These are phyloP conservation scores for Candida dendrica DNA, from an alignment of 805 yeast species.

Conservation along the genomic window DNA sequence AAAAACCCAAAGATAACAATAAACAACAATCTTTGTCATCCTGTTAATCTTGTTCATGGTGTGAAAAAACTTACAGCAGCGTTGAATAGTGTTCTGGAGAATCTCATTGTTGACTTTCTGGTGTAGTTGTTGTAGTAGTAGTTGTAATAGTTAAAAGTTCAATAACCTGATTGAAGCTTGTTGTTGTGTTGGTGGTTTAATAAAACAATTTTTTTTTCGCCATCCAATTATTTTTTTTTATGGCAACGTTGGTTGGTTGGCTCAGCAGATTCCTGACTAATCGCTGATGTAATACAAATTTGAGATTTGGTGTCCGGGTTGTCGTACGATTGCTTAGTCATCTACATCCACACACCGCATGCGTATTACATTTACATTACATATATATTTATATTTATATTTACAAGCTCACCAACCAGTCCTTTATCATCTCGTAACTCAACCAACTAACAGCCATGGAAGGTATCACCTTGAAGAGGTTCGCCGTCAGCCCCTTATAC, in stretches of 20 bases:
- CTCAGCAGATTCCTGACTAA: neutral
- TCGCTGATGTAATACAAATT: neutral
- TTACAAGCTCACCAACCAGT: slow-evolving; percentile 18
- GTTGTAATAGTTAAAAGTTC: too few relatives aligned
- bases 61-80: slow-evolving; percentile 35
- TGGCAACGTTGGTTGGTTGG: slow-evolving; percentile 2
- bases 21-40: neutral
- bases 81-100: slow-evolving; percentile 37
- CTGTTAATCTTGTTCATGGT: too few relatives aligned
- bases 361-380: too few relatives aligned
- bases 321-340: neutral
- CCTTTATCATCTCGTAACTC: slow-evolving; percentile 68
- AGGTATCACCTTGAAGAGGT: slow-evolving; percentile 84
- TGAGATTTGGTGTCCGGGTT: neutral
- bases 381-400: neutral
- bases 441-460: slow-evolving; percentile 96
- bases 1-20: neutral
- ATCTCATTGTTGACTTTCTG: slow-evolving; percentile 33
- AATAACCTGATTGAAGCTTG: neutral
- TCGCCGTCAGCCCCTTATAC: slow-evolving; percentile 71
- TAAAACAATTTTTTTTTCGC: neutral
- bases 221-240: neutral
- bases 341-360: too few relatives aligned
- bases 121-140: too few relatives aligned
- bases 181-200: neutral